Evolutionary conservation across 1,284 basidiomycete genomes (phyloP), one percentile per base, ranked within the genome.

Genomic region (Cystobasidiaceae sp.): DNA sequence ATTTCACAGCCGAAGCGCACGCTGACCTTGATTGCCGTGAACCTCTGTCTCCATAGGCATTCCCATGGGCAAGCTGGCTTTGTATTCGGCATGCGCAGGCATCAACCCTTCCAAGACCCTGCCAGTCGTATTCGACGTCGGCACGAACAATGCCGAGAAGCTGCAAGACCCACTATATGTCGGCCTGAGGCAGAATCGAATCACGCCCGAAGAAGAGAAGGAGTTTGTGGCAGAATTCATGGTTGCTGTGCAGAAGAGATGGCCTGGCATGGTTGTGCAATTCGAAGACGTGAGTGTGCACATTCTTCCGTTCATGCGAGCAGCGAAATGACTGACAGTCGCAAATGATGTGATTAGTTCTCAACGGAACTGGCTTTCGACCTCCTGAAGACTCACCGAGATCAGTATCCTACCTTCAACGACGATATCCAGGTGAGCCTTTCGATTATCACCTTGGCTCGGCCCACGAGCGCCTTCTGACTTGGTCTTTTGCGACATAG

Each of bases 161-260:
- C 82, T 93, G 46, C 84, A 90, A 32, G 91, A 96, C 77, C 90
- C 91, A 2, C 81, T 96, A 19, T 97, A 97, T 78, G 84, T 96
- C 71, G 93, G 55, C 82, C 90, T 52, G 83, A 88, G 49, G 58
- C 84, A 86, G 72, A 84, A 82, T 68, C 85, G 90, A 65, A 81
- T 85, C 15, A 79, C 83, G 1, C 83, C 85, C 28, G 79, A 80
- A 41, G 84, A 86, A 72, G 75, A 79, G 46, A 69, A 82, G 49
- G 86, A 82, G 67, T 93, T 96, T 77, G 89, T 96, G 86, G 90
- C 94, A 74, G 88, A 90, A 75, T 93, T 96, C 77, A 93, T 96
- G 90, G 76, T 55, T 44, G 49, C 59, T 39, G 28, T 41, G 3
- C n/a, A 43, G 27, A 45, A 52, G 43, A 67, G 69, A 30, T 75